Evolutionary conservation across 1,284 basidiomycete genomes (phyloP), one percentile per base, ranked within the genome.

Genomic region (Irpex sp.): DNA sequence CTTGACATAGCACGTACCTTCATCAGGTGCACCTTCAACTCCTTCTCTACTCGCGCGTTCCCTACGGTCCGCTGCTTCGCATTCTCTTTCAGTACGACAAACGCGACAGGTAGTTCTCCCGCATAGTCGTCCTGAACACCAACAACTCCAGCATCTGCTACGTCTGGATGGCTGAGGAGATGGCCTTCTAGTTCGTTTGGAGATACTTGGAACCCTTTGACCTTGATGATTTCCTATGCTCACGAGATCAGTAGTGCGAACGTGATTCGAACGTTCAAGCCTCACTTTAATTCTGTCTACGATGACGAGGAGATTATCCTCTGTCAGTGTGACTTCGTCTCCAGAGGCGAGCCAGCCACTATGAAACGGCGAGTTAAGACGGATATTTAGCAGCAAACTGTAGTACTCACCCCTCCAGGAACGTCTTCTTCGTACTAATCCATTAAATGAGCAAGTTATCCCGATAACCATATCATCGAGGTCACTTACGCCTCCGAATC

Each of bases 101-200:
- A 96, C 1, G 93, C 94, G 63, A 93, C 78, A 0, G 95, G 95
- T 4, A 94, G 76, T 77, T 97, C 95, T 54, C 95, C 95, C 62
- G 88, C 92, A 74, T 91, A 94, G 13, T 95, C 94, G 77, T 97
- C 93, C 0, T 87, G 87, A 2, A 95, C 80, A 2, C 93, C 89
- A 6, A 97, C 90, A 10, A 97, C 93, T 75, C 94, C 94, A 0
- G 85, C 87, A 70, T 96, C 92, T 1, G 84, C 84, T 2, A 96
- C 90, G 74, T 92, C 92, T 0, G 87, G 82, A 74, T 95, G 93
- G 80, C 90, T 77, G 72, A 97, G 84, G 38, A 97, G 82, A 79
- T 94, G 93, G 0, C 93, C 82, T 73, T 83, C 81, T 7, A 84
- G 76, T 69, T 82, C 80, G 11, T 81, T 80, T 2, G 80, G 79